Percentiles rank a stretch among this genome's conserved stretches.
phyloP scores from a whole-genome alignment of 164 flowering plant species.

The grape (Vitis vinifera) region ASM3070453v1 NC_081818.1:22102001-22102500 shows the following conservation, averaged over 20 bases:
- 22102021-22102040: too few species aligned
- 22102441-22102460: slow-evolving; percentile 88
- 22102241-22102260: slow-evolving; percentile 50
- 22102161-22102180: slow-evolving; percentile 49
- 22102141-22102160: background rate
- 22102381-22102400: slow-evolving; percentile 87
- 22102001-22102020: too few species aligned
- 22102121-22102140: background rate
- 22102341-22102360: slow-evolving; percentile 84
- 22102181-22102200: slow-evolving; percentile 37
- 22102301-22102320: slow-evolving; percentile 73
- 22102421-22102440: slow-evolving; percentile 67
- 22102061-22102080: too few species aligned
- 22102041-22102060: too few species aligned
- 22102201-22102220: slow-evolving; percentile 30
- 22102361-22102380: slow-evolving; percentile 77
- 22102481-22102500: slow-evolving; percentile 81
- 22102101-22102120: too few species aligned
- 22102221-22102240: slow-evolving; percentile 51
- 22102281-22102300: slow-evolving; percentile 64
- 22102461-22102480: slow-evolving; percentile 89
- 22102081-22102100: too few species aligned
- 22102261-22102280: slow-evolving; percentile 41
- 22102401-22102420: slow-evolving; percentile 81
- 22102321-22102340: slow-evolving; percentile 83